Evolutionary conservation across 306 rosid species (phyloP).

Genomic region (Trichosanthes cucumerina): DNA sequence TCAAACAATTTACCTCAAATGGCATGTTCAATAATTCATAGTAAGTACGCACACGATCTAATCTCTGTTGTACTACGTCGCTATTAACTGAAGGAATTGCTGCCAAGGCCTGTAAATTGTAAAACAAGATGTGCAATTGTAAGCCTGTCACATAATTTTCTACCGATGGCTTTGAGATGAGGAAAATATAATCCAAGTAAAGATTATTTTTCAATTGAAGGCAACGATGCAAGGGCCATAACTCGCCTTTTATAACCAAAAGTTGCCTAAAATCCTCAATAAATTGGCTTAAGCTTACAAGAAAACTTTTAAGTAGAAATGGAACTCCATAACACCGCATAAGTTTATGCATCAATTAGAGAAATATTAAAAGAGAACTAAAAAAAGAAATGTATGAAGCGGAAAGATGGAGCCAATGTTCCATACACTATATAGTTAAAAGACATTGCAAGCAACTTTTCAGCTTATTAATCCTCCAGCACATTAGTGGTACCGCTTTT

Average conservation of each 20-base stretch:
- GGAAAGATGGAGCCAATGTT: not conserved
- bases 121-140: not conserved
- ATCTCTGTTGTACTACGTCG: constrained; percentile 74
- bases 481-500: not conserved
- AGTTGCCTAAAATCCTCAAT: not conserved
- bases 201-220: not conserved
- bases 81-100: constrained; percentile 86
- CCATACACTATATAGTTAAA: not conserved
- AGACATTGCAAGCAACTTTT: not conserved
- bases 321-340: not conserved
- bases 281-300: not conserved
- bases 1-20: constrained; percentile 62
- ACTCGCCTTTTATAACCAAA: not conserved
- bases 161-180: not conserved
- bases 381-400: not conserved
- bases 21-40: constrained; percentile 97
- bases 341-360: not conserved
- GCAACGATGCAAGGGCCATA: not conserved
- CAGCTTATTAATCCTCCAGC: not conserved
- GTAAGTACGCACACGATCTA: constrained; percentile 92
- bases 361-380: not conserved
- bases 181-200: not conserved
- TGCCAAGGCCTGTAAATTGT: constrained; percentile 64
- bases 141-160: not conserved
- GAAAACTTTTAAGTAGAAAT: not conserved